Conservation (phyloP, 2,329 filamentous ascomycete genomes). For the Verticillium nonalfalfae region DNA sequence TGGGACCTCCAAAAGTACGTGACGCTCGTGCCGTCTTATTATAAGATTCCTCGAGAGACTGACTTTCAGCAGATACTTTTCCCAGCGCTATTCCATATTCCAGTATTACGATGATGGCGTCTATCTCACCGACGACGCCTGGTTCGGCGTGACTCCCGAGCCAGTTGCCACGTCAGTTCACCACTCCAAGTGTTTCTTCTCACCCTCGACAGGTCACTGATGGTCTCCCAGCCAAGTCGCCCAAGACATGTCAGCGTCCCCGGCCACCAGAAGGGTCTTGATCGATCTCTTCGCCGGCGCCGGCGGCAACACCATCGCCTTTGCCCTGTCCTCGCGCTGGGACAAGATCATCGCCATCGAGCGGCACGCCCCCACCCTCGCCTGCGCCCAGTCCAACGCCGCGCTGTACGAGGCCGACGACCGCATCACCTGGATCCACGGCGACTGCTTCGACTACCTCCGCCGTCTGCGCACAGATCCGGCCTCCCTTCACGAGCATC, state of each 20-base stretch:
- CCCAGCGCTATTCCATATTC: slow-evolving; percentile 83
- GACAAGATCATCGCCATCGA: slow-evolving; percentile 83
- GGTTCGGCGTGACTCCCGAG: slow-evolving; percentile 96
- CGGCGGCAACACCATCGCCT: slow-evolving; percentile 92
- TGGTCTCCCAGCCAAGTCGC: slow-evolving; percentile 59
- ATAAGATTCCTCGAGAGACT: neutral
- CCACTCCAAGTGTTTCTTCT: neutral
- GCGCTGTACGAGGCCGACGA: slow-evolving; percentile 70
- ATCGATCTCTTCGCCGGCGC: slow-evolving; percentile 89
- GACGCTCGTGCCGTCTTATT: neutral
- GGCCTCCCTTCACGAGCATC: slow-evolving; percentile 25
- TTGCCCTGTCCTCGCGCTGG: slow-evolving; percentile 76
- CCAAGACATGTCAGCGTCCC: slow-evolving; percentile 55
- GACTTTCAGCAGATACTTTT: slow-evolving; percentile 65
- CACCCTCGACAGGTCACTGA: neutral
- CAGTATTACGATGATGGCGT: slow-evolving; percentile 81
- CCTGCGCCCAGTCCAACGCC: slow-evolving; percentile 91
- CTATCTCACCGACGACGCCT: slow-evolving; percentile 86
- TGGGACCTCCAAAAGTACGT: slow-evolving; percentile 77
- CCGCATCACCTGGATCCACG: slow-evolving; percentile 76
- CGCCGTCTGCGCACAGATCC: slow-evolving; percentile 31
- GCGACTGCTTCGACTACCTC: slow-evolving; percentile 77
- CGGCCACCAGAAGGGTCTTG: slow-evolving; percentile 55
- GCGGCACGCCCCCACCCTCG: slow-evolving; percentile 70
- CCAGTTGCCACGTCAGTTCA: slow-evolving; percentile 69